These are phyloP conservation scores for Simplicillium sp. DNA, from an alignment of 2,329 filamentous ascomycete genomes.

Conservation along the genomic window DNA sequence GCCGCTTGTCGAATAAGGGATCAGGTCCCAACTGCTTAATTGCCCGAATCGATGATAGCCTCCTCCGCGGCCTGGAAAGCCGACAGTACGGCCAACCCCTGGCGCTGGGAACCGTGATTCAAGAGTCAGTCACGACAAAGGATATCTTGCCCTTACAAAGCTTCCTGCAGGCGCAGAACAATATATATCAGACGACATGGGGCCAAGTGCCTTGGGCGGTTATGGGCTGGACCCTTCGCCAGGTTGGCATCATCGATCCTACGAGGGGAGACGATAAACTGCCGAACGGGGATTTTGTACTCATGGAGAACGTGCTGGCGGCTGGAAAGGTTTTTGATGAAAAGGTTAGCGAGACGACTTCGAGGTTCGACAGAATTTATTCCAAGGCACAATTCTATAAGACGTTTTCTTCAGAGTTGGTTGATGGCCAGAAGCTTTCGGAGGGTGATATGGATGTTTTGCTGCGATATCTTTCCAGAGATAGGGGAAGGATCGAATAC, in stretches of 20 bases:
- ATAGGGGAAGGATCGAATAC: conserved; percentile 48
- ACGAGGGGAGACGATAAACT: conserved; percentile 42
- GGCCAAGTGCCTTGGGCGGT: conserved; percentile 60
- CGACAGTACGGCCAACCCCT: conserved; percentile 74
- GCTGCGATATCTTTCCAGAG: conserved; percentile 59
- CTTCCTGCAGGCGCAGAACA: conserved; percentile 57
- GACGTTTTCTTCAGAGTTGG: conserved; percentile 43
- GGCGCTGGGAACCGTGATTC: conserved; percentile 67
- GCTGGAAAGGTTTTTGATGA: conserved; percentile 45
- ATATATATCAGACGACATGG: conserved; percentile 64
- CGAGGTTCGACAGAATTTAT: conserved; percentile 57
- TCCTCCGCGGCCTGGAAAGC: conserved; percentile 63
- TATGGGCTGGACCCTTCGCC: conserved; percentile 65
- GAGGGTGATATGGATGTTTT: conserved; percentile 59
- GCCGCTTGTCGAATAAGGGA: conserved; percentile 35
- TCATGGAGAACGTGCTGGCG: conserved; percentile 53
- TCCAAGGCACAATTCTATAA: conserved; percentile 55
- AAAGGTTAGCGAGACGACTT: conserved; percentile 28
- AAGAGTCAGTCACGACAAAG: conserved; percentile 59
- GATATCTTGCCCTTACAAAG: conserved; percentile 62
- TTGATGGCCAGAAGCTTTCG: conserved; percentile 41
- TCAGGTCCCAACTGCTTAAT: conserved; percentile 37
- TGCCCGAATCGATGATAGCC: conserved; percentile 47
- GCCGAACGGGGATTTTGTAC: conserved; percentile 53
- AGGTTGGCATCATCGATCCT: conserved; percentile 52